Evolutionary conservation across 2,329 filamentous ascomycete genomes (phyloP).

Genomic region (Pyricularia sp.): DNA sequence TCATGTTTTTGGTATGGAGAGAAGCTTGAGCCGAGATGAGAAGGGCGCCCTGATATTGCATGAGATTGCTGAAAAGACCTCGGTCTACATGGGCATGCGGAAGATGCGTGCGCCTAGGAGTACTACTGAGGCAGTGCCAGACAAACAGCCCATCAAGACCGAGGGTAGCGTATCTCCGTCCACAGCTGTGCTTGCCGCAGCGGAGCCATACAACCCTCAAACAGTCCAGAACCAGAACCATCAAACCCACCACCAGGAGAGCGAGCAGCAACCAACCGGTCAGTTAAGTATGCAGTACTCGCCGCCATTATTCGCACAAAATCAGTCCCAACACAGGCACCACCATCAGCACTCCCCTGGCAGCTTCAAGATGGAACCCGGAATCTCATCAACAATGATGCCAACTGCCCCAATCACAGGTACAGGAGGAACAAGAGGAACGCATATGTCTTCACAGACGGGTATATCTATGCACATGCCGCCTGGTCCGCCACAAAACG

Average conservation of each 20-base stretch:
- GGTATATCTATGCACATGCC: slow-evolving; percentile 7
- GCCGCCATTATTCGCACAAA: slow-evolving; percentile 1
- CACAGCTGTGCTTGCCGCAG: slow-evolving; percentile 9
- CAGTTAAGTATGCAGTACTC: not conserved
- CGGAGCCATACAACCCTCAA: slow-evolving; percentile 7
- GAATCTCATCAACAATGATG: not conserved
- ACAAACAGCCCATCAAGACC: slow-evolving; percentile 23
- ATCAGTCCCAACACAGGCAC: slow-evolving; percentile 10
- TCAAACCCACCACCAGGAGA: not conserved
- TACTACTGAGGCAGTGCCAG: slow-evolving; percentile 28
- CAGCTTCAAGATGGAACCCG: slow-evolving; percentile 6
- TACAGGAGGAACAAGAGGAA: slow-evolving; percentile 1
- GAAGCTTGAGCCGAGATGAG: slow-evolving; percentile 36
- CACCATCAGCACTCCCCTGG: slow-evolving; percentile 4
- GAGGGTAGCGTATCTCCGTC: slow-evolving; percentile 10
- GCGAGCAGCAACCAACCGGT: not conserved
- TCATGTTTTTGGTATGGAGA: slow-evolving; percentile 58
- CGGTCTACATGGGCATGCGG: slow-evolving; percentile 49
- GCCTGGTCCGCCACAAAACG: slow-evolving; percentile 14
- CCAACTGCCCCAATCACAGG: not conserved
- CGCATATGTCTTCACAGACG: not conserved
- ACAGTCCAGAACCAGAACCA: slow-evolving; percentile 4
- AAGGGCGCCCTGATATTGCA: slow-evolving; percentile 53
- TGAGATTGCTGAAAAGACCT: slow-evolving; percentile 52
- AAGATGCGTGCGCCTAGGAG: slow-evolving; percentile 43